phyloP scores from a whole-genome alignment of 331 rosid genomes.

The Quercus tomentella region DNA sequence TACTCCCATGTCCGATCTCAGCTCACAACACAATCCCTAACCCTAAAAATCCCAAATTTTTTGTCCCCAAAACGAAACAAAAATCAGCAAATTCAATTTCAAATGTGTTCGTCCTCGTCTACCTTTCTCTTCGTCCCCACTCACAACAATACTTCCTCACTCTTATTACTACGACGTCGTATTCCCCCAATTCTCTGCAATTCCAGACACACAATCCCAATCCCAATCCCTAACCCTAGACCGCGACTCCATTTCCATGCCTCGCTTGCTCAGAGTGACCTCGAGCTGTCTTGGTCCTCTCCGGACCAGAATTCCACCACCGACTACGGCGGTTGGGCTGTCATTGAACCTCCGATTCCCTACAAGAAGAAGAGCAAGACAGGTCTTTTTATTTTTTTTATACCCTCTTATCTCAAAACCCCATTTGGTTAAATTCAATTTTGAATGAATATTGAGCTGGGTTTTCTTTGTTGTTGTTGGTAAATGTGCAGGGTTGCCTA shows the following conservation, averaged over 20 bases:
- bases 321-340: constrained; percentile 69
- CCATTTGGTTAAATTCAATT: not conserved
- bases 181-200: constrained; percentile 18
- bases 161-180: constrained; percentile 25
- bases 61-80: not conserved
- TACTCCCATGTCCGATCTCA: constrained; percentile 3
- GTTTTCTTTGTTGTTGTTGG: not conserved
- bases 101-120: constrained; percentile 54
- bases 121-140: constrained; percentile 38
- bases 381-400: constrained; percentile 14
- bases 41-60: constrained; percentile 25
- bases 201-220: constrained; percentile 29
- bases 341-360: constrained; percentile 34
- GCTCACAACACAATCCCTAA: constrained; percentile 12
- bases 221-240: not conserved
- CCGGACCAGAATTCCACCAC: constrained; percentile 19
- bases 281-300: constrained; percentile 45
- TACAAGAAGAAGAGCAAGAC: constrained; percentile 14
- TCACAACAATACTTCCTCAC: constrained; percentile 9
- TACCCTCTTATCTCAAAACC: not conserved
- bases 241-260: constrained; percentile 42
- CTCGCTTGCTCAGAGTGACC: constrained; percentile 33
- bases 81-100: not conserved
- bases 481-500: constrained; percentile 39
- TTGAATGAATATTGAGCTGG: not conserved